A percentile compares a stretch with the other conserved stretches of the same genome.
Evolutionary conservation across 352 stramenopile species (phyloP).

Genomic region (Peronospora tabacina): DNA sequence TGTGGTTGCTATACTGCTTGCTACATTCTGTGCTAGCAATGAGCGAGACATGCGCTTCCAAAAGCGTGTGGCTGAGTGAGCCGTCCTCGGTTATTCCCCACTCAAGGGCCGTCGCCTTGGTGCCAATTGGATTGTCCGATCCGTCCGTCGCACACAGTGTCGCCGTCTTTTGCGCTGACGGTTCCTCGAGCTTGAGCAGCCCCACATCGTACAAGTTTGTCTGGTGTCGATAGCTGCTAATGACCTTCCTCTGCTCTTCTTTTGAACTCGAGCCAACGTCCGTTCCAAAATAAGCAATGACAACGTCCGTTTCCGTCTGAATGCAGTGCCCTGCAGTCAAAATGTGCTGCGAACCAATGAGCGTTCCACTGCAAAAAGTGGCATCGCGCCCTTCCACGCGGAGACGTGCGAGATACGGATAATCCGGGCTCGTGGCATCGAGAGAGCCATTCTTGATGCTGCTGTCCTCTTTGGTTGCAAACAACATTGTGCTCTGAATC

Average conservation of each 20-base stretch:
- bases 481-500: constrained; percentile 12
- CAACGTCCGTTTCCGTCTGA: constrained; percentile 26
- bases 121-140: constrained; percentile 39
- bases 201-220: constrained; percentile 23
- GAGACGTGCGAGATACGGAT: constrained; percentile 42
- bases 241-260: constrained; percentile 22
- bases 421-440: constrained; percentile 39
- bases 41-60: constrained; percentile 44
- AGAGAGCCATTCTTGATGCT: constrained; percentile 43
- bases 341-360: constrained; percentile 52
- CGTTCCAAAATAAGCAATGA: constrained; percentile 31
- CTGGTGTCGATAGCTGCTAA: constrained; percentile 18
- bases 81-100: constrained; percentile 44
- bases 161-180: constrained; percentile 22
- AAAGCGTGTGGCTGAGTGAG: constrained; percentile 21
- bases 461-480: constrained; percentile 20
- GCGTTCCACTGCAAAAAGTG: constrained; percentile 50
- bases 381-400: constrained; percentile 26
- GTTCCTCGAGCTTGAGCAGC: constrained; percentile 24
- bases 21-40: constrained; percentile 49
- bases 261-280: constrained; percentile 11
- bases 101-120: constrained; percentile 40
- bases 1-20: constrained; percentile 44
- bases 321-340: constrained; percentile 66
- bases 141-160: constrained; percentile 33